A percentile compares a stretch with the other conserved stretches of the same genome.
phyloP scores from a whole-genome alignment of 257 asterid species.

The Salvia splendens region DNA sequence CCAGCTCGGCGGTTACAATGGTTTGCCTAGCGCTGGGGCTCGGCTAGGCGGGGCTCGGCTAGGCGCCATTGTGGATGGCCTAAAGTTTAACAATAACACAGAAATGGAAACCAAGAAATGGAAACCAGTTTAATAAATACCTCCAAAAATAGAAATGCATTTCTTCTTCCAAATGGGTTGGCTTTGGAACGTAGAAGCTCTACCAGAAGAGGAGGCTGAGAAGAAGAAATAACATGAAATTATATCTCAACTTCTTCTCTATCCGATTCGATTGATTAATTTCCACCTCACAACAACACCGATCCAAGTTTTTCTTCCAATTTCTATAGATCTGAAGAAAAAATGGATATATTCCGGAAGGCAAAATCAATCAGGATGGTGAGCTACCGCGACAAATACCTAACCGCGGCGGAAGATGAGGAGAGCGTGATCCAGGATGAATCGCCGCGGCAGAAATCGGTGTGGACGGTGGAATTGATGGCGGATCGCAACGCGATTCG shows the following conservation, averaged over 20 bases:
- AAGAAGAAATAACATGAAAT: background rate
- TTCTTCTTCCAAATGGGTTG: slow-evolving; percentile 14
- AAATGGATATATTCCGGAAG: slow-evolving; percentile 60
- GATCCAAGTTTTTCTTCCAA: no score
- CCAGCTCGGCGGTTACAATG: no score
- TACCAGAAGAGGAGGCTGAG: background rate
- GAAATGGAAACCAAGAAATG: background rate
- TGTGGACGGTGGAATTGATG: slow-evolving; percentile 57
- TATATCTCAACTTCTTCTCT: background rate
- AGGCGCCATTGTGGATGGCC: no score
- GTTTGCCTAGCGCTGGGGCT: no score
- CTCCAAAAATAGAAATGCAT: slow-evolving; percentile 12
- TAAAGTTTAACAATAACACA: background rate
- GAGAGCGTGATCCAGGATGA: slow-evolving; percentile 45
- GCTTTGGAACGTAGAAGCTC: slow-evolving; percentile 24
- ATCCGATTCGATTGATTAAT: background rate
- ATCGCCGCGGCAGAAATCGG: slow-evolving; percentile 42
- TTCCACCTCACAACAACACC: no score
- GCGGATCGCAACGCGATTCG: slow-evolving; percentile 45
- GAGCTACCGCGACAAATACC: slow-evolving; percentile 58
- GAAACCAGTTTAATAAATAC: background rate
- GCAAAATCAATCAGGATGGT: slow-evolving; percentile 54
- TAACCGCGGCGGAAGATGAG: slow-evolving; percentile 57
- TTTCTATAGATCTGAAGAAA: background rate
- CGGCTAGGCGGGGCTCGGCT: no score